A percentile compares a stretch with the other conserved stretches of the same genome.
Conservation (phyloP, 495 filamentous ascomycete genomes). For the Cudoniella acicularis region DNA sequence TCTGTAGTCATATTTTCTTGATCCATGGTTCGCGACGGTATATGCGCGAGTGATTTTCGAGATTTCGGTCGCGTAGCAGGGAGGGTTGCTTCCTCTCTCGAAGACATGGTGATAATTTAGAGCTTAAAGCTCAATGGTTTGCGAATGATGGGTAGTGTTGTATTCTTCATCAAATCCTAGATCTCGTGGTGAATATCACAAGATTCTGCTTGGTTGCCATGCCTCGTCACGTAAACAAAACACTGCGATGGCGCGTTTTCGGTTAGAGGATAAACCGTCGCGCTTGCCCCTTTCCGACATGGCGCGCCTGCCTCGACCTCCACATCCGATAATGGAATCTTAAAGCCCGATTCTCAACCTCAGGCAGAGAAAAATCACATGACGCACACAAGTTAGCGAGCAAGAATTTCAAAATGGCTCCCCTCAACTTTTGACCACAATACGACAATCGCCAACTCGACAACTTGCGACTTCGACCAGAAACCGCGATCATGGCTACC, state of each 20-base stretch:
- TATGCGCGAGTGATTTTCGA: conserved; percentile 73
- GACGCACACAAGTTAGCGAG: neutral
- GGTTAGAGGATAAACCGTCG: neutral
- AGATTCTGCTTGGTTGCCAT: conserved; percentile 9
- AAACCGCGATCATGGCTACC: conserved; percentile 87
- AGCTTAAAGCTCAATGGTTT: conserved; percentile 13
- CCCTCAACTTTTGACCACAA: neutral
- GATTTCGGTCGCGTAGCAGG: conserved; percentile 54
- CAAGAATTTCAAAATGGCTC: neutral
- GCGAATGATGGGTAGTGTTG: neutral
- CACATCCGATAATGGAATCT: too few species aligned
- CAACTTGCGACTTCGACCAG: conserved; percentile 26
- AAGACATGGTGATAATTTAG: conserved; percentile 36
- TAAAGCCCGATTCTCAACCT: too few species aligned
- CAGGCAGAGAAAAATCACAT: neutral
- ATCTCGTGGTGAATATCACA: conserved; percentile 9
- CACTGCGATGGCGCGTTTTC: neutral
- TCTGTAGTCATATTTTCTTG: conserved; percentile 74
- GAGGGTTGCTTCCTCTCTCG: conserved; percentile 41
- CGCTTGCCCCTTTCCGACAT: neutral
- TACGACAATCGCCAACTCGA: conserved; percentile 2
- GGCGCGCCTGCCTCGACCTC: too few species aligned
- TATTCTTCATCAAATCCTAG: conserved; percentile 8
- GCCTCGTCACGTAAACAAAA: neutral
- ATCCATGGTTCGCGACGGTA: conserved; percentile 50